Evolutionary conservation across 2,329 filamentous ascomycete species (phyloP), one percentile per base, ranked within the genome.

Genomic region (Magnaporthiopsis poae): DNA sequence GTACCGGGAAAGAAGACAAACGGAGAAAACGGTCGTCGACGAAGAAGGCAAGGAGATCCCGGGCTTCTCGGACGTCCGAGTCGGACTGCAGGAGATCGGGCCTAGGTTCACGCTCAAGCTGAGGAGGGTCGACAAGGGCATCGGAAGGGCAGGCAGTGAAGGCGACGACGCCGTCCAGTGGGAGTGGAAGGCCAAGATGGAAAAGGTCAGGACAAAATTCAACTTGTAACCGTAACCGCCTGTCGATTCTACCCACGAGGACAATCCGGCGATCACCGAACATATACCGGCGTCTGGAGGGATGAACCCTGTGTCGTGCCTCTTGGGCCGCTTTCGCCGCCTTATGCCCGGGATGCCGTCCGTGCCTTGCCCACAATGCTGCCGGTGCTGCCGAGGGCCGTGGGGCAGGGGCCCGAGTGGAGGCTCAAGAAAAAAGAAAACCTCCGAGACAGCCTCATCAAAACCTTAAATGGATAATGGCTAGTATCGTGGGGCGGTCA

Each of bases 101-200:
- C 93, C 92, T 61, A 72, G 68, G 67, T 71, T 79, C 70, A 94
- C 90, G 2, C 78, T 98, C 70, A 98, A 98, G 81, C 79, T 99
- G 73, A 86, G 93, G 71, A 87, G 95, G 73, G 88, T 98, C 61
- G 94, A 98, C 75, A 93, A 92, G 78, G 94, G 93, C 0, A 90
- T 99, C 70, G 86, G 86, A 18, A 79, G 84, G 66, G 86, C 87
- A 9, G 87, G 87, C 25, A 88, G 86, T 71, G 83, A 87, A 68
- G 85, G 91, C 81, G 81, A 87, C 77, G 80, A 89, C 77, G 91
- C 92, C 56, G 86, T 92, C 71, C 91, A 96, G 74, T 98, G 95
- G 94, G 87, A 97, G 76, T 99, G 95, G 95, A 96, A 96, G 80
- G 90, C 90, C 13, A 88, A 88, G 75, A 96, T 95, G 89, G 95